Base-by-base conservation (phyloP, 1,284 basidiomycete genomes). In the Grifola frondosa region DNA sequence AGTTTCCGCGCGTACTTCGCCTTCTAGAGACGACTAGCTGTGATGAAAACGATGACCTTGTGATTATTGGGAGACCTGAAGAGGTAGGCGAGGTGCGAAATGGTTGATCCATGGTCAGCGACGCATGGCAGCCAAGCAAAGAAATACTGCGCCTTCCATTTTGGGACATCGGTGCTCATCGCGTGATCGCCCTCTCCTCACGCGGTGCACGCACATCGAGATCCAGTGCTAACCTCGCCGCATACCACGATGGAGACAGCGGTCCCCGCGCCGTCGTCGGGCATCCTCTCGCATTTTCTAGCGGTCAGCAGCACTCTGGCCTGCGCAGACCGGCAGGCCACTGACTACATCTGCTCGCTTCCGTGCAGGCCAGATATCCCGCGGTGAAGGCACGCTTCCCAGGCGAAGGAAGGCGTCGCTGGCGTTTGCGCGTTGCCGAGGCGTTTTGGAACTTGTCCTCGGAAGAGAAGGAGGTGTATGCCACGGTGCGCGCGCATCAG, bases 361-460 rank as follows among this genome's bases (percentile, higher is more conserved):
- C 35, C 31, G 31, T 43, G 17, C 49, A 75, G 70, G 64, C 56
- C 48, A 49, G 57, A 39, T 75, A 75, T 40, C 42, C 59, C 4
- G 45, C 56, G 16, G 43, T 62, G n/a, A 73, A 70, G 47, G 50
- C 46, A 5, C 57, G 34, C 8, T 55, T 63, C 41, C 71, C 69
- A 20, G 47, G 54, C 13, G 70, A 71, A 49, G 69, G 71, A 22
- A 64, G 69, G n/a, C 65, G 75, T 16, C 58, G 49, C 33, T 66
- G 66, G 66, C 58, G 61, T 30, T 52, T 75, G 17, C 65, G 63
- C 19, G 57, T 66, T 22, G 66, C 65, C 23, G 61, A 68, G 9
- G 54, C 62, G 29, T 73, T 76, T 42, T 75, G 71, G 67, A 36
- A 53, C 10, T 48, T 64, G 16, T 37, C 58, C 23, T 39, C 57